Percentiles rank a stretch among this genome's conserved stretches.
phyloP scores from a whole-genome alignment of 495 filamentous ascomycete genomes.

The Aspergillus nanangensis region DNA sequence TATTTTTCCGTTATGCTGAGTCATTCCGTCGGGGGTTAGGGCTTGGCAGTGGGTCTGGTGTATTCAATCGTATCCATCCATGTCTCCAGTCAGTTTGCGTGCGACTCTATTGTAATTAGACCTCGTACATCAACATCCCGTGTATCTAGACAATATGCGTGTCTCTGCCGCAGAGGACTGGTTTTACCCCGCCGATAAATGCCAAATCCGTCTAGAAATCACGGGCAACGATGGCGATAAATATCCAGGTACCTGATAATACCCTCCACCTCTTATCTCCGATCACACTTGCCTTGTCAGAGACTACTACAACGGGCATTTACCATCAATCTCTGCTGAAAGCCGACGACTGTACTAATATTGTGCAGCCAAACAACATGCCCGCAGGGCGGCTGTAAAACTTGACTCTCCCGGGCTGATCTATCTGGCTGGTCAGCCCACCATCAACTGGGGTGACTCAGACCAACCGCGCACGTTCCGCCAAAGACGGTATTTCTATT shows the following conservation, averaged over 20 bases:
- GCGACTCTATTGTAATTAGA: no score
- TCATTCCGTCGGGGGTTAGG: no score
- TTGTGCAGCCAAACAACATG: slow-evolving; percentile 71
- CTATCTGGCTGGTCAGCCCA: slow-evolving; percentile 78
- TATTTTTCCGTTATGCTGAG: no score
- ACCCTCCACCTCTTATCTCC: neutral
- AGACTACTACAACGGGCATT: no score
- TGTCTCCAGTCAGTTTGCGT: no score
- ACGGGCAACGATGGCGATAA: neutral
- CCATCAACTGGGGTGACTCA: slow-evolving; percentile 69
- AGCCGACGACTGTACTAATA: no score
- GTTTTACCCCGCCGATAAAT: neutral
- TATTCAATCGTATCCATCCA: no score
- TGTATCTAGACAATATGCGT: neutral
- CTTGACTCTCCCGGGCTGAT: slow-evolving; percentile 65
- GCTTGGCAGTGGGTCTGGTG: no score
- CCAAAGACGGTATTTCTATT: slow-evolving; percentile 91
- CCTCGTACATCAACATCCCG: neutral
- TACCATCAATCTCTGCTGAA: no score
- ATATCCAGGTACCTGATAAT: neutral
- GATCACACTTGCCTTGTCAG: neutral
- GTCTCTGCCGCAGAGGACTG: neutral
- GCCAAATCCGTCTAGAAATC: neutral
- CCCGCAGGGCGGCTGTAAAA: slow-evolving; percentile 62
- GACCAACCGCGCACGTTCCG: slow-evolving; percentile 73